These are phyloP conservation scores for Beauveria asiatica DNA, from an alignment of 2,329 filamentous ascomycete species.

Conservation along the genomic window DNA sequence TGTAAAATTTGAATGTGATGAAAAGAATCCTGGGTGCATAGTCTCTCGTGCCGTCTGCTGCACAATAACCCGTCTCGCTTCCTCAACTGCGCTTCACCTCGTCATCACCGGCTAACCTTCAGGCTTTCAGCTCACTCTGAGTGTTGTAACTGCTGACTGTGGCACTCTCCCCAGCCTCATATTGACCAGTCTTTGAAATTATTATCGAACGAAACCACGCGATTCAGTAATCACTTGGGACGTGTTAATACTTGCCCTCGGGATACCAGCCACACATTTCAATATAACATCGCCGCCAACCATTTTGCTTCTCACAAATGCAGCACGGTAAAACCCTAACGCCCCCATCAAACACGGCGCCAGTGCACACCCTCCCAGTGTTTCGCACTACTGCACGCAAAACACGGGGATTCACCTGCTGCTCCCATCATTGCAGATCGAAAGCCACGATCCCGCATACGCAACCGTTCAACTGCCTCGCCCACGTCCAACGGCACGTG, in stretches of 20 bases:
- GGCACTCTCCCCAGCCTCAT: not conserved
- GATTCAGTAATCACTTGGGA: not conserved
- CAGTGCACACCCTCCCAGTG: not conserved
- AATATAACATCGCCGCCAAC: not conserved
- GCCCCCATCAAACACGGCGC: not conserved
- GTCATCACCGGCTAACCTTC: not conserved
- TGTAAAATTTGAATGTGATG: no score
- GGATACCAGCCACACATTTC: not conserved
- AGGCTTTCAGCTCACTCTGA: not conserved
- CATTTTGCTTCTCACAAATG: no score
- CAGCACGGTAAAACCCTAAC: no score
- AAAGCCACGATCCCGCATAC: conserved; percentile 1
- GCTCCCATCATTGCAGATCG: not conserved
- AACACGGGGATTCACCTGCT: not conserved
- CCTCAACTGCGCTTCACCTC: not conserved
- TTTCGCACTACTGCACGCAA: not conserved
- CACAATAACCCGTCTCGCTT: not conserved
- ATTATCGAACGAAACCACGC: not conserved
- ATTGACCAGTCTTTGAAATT: not conserved
- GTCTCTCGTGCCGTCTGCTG: not conserved
- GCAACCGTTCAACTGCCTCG: not conserved
- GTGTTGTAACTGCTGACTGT: not conserved
- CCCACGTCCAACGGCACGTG: not conserved
- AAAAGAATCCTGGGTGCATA: not conserved
- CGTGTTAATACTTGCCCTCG: no score